Conservation (phyloP, 768 basidiomycete genomes). For the Dictyophora rubrovolvata region DNA sequence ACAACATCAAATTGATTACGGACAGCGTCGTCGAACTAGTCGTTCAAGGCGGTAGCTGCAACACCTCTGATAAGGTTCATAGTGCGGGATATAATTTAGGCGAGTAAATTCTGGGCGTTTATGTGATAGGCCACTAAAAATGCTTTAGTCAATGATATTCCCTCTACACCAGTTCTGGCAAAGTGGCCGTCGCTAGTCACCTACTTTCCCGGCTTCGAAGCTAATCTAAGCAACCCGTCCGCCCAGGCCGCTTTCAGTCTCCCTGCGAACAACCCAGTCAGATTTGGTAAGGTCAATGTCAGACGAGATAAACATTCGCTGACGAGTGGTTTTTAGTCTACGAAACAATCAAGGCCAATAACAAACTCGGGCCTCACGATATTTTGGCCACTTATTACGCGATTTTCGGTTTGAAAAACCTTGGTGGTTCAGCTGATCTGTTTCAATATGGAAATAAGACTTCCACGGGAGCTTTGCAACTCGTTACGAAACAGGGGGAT, state of each 20-base stretch:
- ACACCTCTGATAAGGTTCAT: neutral
- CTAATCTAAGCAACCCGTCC: neutral
- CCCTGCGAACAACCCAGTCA: neutral
- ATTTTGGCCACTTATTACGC: neutral
- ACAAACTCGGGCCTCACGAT: neutral
- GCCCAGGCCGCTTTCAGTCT: neutral
- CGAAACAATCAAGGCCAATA: neutral
- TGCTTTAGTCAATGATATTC: neutral
- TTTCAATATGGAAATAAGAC: neutral
- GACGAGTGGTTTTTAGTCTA: neutral
- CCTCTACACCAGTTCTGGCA: neutral
- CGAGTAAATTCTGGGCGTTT: neutral
- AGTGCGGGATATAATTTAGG: neutral
- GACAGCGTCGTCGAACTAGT: neutral
- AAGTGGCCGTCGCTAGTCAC: conserved; percentile 1
- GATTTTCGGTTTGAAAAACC: neutral
- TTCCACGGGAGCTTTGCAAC: neutral
- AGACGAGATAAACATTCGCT: neutral
- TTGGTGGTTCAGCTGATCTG: too few relatives aligned
- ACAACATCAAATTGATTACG: neutral
- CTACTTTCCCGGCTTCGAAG: neutral
- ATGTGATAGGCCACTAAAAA: too few relatives aligned
- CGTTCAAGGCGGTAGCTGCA: neutral
- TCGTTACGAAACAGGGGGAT: neutral
- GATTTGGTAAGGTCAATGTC: neutral